Evolutionary conservation across 2,329 filamentous ascomycete species (phyloP).

Genomic region (Akanthomyces uredinophilus): DNA sequence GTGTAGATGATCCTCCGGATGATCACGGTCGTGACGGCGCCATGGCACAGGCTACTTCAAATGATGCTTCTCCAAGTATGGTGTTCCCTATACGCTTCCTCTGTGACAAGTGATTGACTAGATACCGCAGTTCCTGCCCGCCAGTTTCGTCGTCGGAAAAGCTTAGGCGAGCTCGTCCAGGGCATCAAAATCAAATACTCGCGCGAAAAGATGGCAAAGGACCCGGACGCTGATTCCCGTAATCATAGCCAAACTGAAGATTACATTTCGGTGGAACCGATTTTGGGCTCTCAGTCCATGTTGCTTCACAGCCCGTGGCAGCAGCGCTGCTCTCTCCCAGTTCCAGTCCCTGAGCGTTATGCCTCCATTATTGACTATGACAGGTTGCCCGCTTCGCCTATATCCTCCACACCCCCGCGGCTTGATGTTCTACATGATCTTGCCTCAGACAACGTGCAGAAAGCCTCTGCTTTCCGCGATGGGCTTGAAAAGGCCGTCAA

Average conservation of each 20-base stretch:
- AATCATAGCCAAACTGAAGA: constrained; percentile 2
- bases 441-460: constrained; percentile 20
- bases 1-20: constrained; percentile 1
- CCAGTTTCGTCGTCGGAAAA: constrained; percentile 22
- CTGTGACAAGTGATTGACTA: constrained; percentile 15
- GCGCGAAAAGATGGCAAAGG: constrained; percentile 19
- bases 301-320: background rate
- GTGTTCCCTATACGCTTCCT: too few relatives aligned
- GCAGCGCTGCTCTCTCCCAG: constrained; percentile 5
- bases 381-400: background rate
- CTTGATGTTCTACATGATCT: constrained; percentile 26
- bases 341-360: constrained; percentile 8
- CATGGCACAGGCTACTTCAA: background rate
- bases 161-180: constrained; percentile 27
- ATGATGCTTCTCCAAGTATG: constrained; percentile 1
- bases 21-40: background rate
- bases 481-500: constrained; percentile 27
- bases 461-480: constrained; percentile 26
- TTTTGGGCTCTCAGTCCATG: background rate
- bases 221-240: background rate
- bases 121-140: constrained; percentile 1
- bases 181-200: constrained; percentile 25
- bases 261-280: background rate
- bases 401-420: constrained; percentile 20
- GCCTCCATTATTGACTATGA: background rate